These are phyloP conservation scores for Nicotiana tabacum DNA, from an alignment of 257 asterid species.

Conservation along the genomic window DNA sequence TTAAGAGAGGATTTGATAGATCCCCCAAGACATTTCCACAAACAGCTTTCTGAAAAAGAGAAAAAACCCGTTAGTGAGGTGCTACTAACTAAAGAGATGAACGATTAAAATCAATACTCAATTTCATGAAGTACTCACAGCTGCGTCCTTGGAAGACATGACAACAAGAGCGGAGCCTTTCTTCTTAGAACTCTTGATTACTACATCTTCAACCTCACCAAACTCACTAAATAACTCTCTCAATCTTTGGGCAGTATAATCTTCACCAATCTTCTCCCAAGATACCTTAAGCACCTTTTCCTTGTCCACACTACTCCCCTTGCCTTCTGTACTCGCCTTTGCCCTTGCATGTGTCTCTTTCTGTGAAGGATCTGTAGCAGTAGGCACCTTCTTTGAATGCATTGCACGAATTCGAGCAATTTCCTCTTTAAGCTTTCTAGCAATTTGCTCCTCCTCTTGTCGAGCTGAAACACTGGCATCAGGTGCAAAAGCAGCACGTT, in stretches of 20 bases:
- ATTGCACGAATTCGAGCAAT: slow-evolving; percentile 55
- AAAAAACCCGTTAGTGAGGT: neutral
- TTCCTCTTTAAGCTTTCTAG: slow-evolving; percentile 53
- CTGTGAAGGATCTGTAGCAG: slow-evolving; percentile 26
- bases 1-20: slow-evolving; percentile 76
- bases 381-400: slow-evolving; percentile 34
- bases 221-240: slow-evolving; percentile 57
- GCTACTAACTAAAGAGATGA: neutral
- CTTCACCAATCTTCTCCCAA: slow-evolving; percentile 79
- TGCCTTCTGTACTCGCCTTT: slow-evolving; percentile 25
- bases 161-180: slow-evolving; percentile 84
- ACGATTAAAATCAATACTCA: neutral
- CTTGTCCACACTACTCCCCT: slow-evolving; percentile 43
- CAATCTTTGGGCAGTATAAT: slow-evolving; percentile 56
- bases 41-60: slow-evolving; percentile 42
- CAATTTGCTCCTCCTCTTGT: slow-evolving; percentile 55
- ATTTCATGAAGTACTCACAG: slow-evolving; percentile 34
- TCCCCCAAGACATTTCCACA: slow-evolving; percentile 60
- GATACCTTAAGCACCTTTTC: slow-evolving; percentile 79
- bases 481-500: slow-evolving; percentile 47
- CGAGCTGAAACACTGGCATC: slow-evolving; percentile 40
- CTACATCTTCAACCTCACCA: slow-evolving; percentile 82
- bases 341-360: slow-evolving; percentile 23
- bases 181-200: slow-evolving; percentile 66
- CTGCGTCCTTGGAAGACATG: slow-evolving; percentile 75